These are phyloP conservation scores for Hippophae tibetana DNA, from an alignment of 306 rosid species.

Conservation along the genomic window DNA sequence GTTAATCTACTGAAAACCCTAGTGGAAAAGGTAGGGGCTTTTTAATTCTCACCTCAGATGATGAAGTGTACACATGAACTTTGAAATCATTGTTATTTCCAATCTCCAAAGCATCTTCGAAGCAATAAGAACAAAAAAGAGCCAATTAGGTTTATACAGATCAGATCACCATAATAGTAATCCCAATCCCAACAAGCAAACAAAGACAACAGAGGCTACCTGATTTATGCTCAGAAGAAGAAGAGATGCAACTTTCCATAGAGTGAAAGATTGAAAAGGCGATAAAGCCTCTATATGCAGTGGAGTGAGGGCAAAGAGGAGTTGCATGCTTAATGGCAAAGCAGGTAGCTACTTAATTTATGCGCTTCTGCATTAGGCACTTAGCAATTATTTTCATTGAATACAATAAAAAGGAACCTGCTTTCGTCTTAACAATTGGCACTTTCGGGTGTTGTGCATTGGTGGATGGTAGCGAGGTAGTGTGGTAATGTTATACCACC, in stretches of 20 bases:
- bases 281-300: too few relatives aligned
- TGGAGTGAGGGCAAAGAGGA: too few relatives aligned
- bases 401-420: too few relatives aligned
- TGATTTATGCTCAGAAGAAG: conserved; percentile 8
- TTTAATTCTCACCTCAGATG: conserved; percentile 60
- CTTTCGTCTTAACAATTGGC: too few relatives aligned
- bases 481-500: too few relatives aligned
- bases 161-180: neutral
- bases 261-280: neutral
- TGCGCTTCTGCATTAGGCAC: too few relatives aligned
- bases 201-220: conserved; percentile 2
- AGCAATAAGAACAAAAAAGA: conserved; percentile 5
- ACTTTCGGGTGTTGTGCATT: too few relatives aligned
- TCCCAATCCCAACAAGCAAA: neutral
- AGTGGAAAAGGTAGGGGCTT: neutral
- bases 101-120: conserved; percentile 30
- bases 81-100: conserved; percentile 42
- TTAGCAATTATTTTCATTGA: too few relatives aligned
- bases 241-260: conserved; percentile 9
- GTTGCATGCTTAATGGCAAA: too few relatives aligned
- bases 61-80: conserved; percentile 64
- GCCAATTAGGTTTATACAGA: neutral
- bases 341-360: too few relatives aligned
- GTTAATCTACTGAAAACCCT: too few relatives aligned
- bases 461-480: too few relatives aligned